Conservation (phyloP, 2,329 filamentous ascomycete species). For the Aspergillus pseudoglaucus region DNA sequence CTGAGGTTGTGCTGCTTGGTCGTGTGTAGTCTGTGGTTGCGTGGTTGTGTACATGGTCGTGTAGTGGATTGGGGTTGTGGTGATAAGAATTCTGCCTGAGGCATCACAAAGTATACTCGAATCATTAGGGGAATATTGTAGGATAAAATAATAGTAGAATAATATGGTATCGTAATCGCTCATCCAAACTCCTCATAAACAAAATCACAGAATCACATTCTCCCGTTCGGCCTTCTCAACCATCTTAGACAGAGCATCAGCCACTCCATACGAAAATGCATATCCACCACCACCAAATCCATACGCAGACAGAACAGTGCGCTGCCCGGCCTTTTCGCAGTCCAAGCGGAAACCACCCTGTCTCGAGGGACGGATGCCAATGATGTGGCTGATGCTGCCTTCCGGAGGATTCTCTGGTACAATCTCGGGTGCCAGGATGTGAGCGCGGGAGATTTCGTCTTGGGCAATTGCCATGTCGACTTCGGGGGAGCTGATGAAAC, state of each 20-base stretch:
- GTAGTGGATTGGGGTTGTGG: too few species aligned
- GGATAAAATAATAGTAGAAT: too few species aligned
- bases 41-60: too few species aligned
- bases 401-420: slow-evolving; percentile 26
- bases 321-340: slow-evolving; percentile 18
- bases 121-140: too few species aligned
- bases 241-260: slow-evolving; percentile 29
- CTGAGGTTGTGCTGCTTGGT: too few species aligned
- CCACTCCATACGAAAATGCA: slow-evolving; percentile 33
- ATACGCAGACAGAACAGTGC: slow-evolving; percentile 29
- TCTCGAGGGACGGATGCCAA: slow-evolving; percentile 31
- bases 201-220: slow-evolving; percentile 17
- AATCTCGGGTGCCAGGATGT: slow-evolving; percentile 31
- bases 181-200: background rate
- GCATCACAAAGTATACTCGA: too few species aligned
- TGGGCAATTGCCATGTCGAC: slow-evolving; percentile 30
- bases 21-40: too few species aligned
- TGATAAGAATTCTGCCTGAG: too few species aligned
- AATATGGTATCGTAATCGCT: background rate
- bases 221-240: slow-evolving; percentile 27
- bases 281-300: slow-evolving; percentile 35
- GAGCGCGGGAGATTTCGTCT: slow-evolving; percentile 35
- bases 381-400: slow-evolving; percentile 25
- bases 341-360: slow-evolving; percentile 31
- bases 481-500: slow-evolving; percentile 23